A percentile compares a stretch with the other conserved stretches of the same genome.
Evolutionary conservation across 1,284 basidiomycete genomes (phyloP).

Genomic region (Apiotrichum montevideense): DNA sequence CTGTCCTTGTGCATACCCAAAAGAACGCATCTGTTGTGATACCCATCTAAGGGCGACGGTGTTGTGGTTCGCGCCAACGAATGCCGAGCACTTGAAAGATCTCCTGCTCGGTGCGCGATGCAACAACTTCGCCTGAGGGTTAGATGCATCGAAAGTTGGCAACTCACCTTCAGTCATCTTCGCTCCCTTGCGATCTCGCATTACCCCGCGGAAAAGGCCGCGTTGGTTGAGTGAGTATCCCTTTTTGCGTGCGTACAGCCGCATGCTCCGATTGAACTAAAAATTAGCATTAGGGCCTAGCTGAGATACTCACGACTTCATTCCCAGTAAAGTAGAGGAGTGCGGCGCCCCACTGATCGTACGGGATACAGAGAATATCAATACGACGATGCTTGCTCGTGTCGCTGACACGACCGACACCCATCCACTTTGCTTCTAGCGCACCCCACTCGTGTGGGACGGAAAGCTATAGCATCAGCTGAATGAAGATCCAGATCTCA

Average conservation of each 20-base stretch:
- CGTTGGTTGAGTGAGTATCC: slow-evolving; percentile 82
- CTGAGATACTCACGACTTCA: slow-evolving; percentile 59
- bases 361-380: slow-evolving; percentile 72
- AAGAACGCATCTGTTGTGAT: too few relatives aligned
- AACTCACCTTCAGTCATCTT: slow-evolving; percentile 62
- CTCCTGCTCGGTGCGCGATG: slow-evolving; percentile 74
- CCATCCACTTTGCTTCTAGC: slow-evolving; percentile 71
- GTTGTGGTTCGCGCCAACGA: slow-evolving; percentile 28
- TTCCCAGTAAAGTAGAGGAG: slow-evolving; percentile 82
- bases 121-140: slow-evolving; percentile 61
- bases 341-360: slow-evolving; percentile 69
- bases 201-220: slow-evolving; percentile 64
- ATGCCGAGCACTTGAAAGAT: slow-evolving; percentile 66
- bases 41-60: slow-evolving; percentile 8
- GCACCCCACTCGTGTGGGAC: slow-evolving; percentile 58
- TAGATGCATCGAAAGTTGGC: background rate
- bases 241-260: slow-evolving; percentile 70
- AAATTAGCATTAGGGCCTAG: too few relatives aligned
- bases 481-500: background rate
- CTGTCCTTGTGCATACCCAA: too few relatives aligned
- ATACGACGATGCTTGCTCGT: slow-evolving; percentile 60
- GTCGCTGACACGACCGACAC: slow-evolving; percentile 56
- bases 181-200: slow-evolving; percentile 60
- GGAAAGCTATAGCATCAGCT: background rate
- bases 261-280: slow-evolving; percentile 83